These are phyloP conservation scores for Solanum sitiens DNA, from an alignment of 257 asterid species.

Conservation along the genomic window DNA sequence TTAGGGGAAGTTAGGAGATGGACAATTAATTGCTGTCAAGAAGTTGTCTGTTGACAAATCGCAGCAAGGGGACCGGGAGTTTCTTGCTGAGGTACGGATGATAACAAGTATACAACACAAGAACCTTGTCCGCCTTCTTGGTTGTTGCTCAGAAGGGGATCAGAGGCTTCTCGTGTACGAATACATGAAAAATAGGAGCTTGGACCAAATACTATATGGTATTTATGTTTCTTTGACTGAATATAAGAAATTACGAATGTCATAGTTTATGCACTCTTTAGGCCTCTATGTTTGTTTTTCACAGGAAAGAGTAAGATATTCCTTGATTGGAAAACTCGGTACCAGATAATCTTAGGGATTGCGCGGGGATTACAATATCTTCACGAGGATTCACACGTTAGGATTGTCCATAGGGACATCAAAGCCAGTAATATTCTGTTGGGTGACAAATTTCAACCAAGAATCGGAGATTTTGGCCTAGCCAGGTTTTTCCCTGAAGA, in stretches of 20 bases:
- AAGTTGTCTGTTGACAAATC: slow-evolving; percentile 55
- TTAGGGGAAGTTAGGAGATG: slow-evolving; percentile 65
- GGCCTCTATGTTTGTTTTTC: background rate
- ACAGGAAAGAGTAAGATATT: slow-evolving; percentile 41
- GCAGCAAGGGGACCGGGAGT: slow-evolving; percentile 71
- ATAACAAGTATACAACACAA: slow-evolving; percentile 79
- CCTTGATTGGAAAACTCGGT: slow-evolving; percentile 58
- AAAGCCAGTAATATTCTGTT: slow-evolving; percentile 83
- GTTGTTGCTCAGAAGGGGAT: slow-evolving; percentile 72
- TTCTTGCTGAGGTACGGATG: slow-evolving; percentile 60
- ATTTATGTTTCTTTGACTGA: background rate
- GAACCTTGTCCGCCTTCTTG: slow-evolving; percentile 70
- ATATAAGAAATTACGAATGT: background rate
- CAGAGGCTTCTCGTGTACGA: slow-evolving; percentile 72
- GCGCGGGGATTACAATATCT: slow-evolving; percentile 79
- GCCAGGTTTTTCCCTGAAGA: slow-evolving; percentile 89
- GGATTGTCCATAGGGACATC: slow-evolving; percentile 78
- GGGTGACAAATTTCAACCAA: slow-evolving; percentile 64
- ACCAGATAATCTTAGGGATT: slow-evolving; percentile 65
- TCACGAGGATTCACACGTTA: slow-evolving; percentile 70
- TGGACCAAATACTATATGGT: slow-evolving; percentile 69
- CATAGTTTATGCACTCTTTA: background rate
- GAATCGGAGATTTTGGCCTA: slow-evolving; percentile 76
- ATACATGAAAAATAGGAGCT: slow-evolving; percentile 69
- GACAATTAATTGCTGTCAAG: slow-evolving; percentile 51